A percentile compares a stretch with the other conserved stretches of the same genome.
phyloP scores from a whole-genome alignment of 768 basidiomycete genomes.

The Plicaturopsis crispa region DNA sequence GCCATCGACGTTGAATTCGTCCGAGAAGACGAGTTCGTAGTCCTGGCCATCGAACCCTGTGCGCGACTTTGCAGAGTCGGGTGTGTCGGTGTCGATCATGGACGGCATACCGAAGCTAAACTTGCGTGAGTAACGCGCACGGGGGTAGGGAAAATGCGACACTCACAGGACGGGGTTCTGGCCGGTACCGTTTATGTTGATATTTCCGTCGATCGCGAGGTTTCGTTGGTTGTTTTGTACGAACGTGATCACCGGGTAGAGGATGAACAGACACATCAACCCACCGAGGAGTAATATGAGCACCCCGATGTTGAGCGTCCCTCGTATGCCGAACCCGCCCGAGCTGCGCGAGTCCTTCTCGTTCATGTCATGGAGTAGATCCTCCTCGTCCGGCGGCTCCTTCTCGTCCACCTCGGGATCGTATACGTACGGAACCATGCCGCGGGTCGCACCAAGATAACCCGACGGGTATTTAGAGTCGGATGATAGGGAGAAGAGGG shows the following conservation, averaged over 20 bases:
- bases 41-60: slow-evolving; percentile 66
- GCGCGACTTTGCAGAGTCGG: slow-evolving; percentile 43
- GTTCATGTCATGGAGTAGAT: slow-evolving; percentile 61
- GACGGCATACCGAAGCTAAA: slow-evolving; percentile 34
- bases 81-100: slow-evolving; percentile 69
- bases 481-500: slow-evolving; percentile 36
- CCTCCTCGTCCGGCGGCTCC: slow-evolving; percentile 64
- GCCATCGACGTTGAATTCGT: slow-evolving; percentile 54
- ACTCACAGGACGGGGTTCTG: slow-evolving; percentile 51
- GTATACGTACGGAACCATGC: slow-evolving; percentile 61
- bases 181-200: slow-evolving; percentile 59
- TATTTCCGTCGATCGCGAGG: slow-evolving; percentile 51
- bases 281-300: slow-evolving; percentile 53
- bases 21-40: slow-evolving; percentile 62
- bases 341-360: slow-evolving; percentile 19
- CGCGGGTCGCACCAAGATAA: slow-evolving; percentile 18
- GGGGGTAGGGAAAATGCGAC: not conserved
- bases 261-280: slow-evolving; percentile 70
- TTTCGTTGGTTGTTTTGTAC: slow-evolving; percentile 31
- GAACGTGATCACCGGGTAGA: slow-evolving; percentile 65
- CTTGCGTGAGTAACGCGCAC: slow-evolving; percentile 1
- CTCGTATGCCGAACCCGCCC: slow-evolving; percentile 30
- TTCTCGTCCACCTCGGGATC: slow-evolving; percentile 54
- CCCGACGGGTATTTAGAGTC: slow-evolving; percentile 58
- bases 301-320: slow-evolving; percentile 63